Conservation (phyloP, 1,284 basidiomycete genomes). For the Ustilago hordei region DNA sequence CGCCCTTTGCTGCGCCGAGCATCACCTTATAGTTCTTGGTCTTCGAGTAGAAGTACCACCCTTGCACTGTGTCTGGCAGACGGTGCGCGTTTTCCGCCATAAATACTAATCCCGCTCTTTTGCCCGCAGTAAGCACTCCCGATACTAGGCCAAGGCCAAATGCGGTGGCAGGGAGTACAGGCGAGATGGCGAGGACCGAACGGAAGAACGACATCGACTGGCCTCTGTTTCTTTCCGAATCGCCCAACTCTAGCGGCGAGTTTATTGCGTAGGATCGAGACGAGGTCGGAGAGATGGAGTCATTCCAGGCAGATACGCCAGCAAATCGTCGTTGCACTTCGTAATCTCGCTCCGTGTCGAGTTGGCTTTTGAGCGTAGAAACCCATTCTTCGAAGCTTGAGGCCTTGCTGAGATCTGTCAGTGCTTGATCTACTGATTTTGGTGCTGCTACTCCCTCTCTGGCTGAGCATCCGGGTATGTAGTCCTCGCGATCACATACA, state of each 20-base stretch:
- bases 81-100: slow-evolving; percentile 69
- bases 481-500: slow-evolving; percentile 12
- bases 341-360: slow-evolving; percentile 43
- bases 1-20: slow-evolving; percentile 57
- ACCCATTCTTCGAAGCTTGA: slow-evolving; percentile 50
- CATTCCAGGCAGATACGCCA: slow-evolving; percentile 17
- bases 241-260: slow-evolving; percentile 27
- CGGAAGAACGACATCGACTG: slow-evolving; percentile 12
- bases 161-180: slow-evolving; percentile 48
- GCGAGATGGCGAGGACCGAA: slow-evolving; percentile 32
- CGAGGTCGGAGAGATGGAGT: slow-evolving; percentile 27
- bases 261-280: slow-evolving; percentile 23
- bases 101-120: slow-evolving; percentile 58
- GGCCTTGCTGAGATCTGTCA: slow-evolving; percentile 41
- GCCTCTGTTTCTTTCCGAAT: slow-evolving; percentile 9
- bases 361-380: slow-evolving; percentile 34
- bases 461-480: neutral
- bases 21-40: slow-evolving; percentile 68
- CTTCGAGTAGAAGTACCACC: slow-evolving; percentile 70
- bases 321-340: slow-evolving; percentile 42
- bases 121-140: slow-evolving; percentile 54
- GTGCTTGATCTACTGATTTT: slow-evolving; percentile 34
- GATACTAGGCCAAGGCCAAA: slow-evolving; percentile 60
- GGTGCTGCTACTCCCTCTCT: slow-evolving; percentile 6
- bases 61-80: slow-evolving; percentile 66